These are phyloP conservation scores for Oropetium thomaeum DNA, from an alignment of 176 grass and related monocot species.

Conservation along the genomic window DNA sequence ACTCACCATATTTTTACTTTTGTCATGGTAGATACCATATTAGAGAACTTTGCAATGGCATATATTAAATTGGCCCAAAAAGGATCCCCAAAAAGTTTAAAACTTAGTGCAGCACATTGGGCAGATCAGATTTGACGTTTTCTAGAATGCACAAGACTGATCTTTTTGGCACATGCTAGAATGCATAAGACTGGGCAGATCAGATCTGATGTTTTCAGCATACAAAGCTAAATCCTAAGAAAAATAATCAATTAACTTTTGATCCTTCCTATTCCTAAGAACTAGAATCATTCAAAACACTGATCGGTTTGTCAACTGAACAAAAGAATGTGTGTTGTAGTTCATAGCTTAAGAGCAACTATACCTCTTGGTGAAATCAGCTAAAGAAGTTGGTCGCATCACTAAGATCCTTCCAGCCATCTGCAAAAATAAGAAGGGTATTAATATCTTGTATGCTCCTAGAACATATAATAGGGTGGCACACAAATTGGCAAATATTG, in stretches of 20 bases:
- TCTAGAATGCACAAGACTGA: not conserved
- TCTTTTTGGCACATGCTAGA: too few relatives aligned
- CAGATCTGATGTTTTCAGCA: not conserved
- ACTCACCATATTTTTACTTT: too few relatives aligned
- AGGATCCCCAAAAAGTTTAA: not conserved
- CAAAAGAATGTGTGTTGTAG: not conserved
- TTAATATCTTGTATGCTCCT: too few relatives aligned
- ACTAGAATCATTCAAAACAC: not conserved
- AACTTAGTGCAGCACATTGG: not conserved
- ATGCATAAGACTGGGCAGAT: not conserved
- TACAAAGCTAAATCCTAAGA: not conserved
- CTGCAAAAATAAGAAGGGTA: slow-evolving; percentile 42
- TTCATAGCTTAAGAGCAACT: slow-evolving; percentile 22
- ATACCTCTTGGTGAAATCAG: slow-evolving; percentile 86
- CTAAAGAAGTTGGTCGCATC: slow-evolving; percentile 60
- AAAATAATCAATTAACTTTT: not conserved
- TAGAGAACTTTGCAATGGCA: too few relatives aligned
- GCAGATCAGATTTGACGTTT: slow-evolving; percentile 2
- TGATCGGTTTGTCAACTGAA: not conserved
- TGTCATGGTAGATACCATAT: too few relatives aligned
- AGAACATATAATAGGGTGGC: too few relatives aligned
- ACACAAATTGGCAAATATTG: too few relatives aligned
- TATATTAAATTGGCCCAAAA: too few relatives aligned
- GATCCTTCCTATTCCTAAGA: not conserved
- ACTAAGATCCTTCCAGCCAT: slow-evolving; percentile 97